A percentile compares a stretch with the other conserved stretches of the same genome.
phyloP scores from a whole-genome alignment of 23 red algal species.

The Gracilaria gracilis region DNA sequence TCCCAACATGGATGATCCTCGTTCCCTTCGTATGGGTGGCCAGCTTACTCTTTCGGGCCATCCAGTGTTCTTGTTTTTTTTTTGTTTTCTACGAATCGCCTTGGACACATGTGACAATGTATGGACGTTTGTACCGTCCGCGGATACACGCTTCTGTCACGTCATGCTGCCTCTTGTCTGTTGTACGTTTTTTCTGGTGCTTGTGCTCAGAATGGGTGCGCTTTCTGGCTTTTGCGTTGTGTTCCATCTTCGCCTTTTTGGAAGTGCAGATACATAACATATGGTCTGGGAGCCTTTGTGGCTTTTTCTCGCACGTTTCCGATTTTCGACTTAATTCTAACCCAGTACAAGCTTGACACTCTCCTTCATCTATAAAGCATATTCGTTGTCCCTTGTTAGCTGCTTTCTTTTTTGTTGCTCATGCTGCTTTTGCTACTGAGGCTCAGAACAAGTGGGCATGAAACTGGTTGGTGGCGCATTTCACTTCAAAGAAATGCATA shows the following conservation, averaged over 20 bases:
- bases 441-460: too few species aligned
- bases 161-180: not conserved
- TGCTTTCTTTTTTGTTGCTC: not conserved
- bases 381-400: not conserved
- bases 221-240: not conserved
- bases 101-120: not conserved
- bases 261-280: not conserved
- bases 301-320: not conserved
- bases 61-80: not conserved
- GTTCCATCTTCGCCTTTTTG: not conserved
- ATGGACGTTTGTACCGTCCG: not conserved
- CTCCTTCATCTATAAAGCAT: not conserved
- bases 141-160: not conserved
- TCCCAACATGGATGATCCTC: not conserved
- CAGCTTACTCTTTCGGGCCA: conserved; percentile 2
- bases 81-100: not conserved
- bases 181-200: not conserved
- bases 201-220: not conserved
- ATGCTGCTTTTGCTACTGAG: not conserved
- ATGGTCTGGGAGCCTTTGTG: not conserved
- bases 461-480: too few species aligned
- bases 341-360: conserved; percentile 10
- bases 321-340: conserved; percentile 45
- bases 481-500: too few species aligned
- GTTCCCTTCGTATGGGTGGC: not conserved